These are phyloP conservation scores for Tetratostichococcus sp. DNA, from an alignment of 139 green algal species.

Conservation along the genomic window DNA sequence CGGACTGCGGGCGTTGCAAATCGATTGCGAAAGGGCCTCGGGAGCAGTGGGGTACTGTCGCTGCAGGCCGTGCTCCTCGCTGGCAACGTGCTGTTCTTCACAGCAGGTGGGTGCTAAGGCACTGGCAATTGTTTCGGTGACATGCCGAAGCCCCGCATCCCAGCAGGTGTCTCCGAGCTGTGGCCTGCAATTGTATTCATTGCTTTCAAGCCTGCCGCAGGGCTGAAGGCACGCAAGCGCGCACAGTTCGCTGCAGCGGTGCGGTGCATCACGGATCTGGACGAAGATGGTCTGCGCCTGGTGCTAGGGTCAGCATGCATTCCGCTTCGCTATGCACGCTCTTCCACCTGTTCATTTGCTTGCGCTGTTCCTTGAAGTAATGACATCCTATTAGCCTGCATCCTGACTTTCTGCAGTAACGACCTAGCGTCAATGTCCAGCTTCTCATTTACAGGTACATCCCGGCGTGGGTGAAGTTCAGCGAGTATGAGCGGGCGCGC, in stretches of 20 bases:
- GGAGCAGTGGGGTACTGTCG: neutral
- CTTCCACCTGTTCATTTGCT: no score
- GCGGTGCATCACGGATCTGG: slow-evolving; percentile 25
- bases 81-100: neutral
- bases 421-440: no score
- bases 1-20: neutral
- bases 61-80: neutral
- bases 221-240: slow-evolving; percentile 6
- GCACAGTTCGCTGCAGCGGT: slow-evolving; percentile 29
- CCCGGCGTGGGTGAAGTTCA: slow-evolving; percentile 31
- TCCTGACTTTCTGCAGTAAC: no score
- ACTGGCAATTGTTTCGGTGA: no score
- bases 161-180: no score
- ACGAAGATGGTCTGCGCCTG: slow-evolving; percentile 15
- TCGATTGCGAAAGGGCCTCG: neutral
- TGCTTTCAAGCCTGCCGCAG: neutral
- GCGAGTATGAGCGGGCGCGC: neutral
- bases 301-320: no score
- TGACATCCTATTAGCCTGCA: no score
- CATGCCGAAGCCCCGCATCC: no score
- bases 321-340: no score
- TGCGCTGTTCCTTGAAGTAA: no score
- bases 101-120: neutral
- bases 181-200: no score
- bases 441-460: no score